Evolutionary conservation across 2,329 filamentous ascomycete species (phyloP), one percentile per base, ranked within the genome.

Genomic region (Fusarium nodosum): DNA sequence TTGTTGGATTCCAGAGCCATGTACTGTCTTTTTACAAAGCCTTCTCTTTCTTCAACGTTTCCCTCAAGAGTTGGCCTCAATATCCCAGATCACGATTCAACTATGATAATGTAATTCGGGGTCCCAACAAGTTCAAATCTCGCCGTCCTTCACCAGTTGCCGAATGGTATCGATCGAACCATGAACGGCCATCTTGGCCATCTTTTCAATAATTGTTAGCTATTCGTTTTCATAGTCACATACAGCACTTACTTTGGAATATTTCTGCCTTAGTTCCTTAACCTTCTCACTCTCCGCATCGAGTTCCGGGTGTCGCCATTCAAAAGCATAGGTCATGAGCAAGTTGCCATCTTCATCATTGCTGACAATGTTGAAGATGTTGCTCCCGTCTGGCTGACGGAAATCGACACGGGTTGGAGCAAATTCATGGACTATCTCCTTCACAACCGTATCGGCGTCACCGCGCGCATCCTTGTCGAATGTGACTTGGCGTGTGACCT

Each of bases 281-380:
- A 69, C 75, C 59, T 74, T 69, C 8, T 71, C 71, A 55, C 74
- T 77, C 8, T 74, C 76, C 34, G 69, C 72, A 15, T 59, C 39
- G 2, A 80, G 66, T 4, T 71, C 72, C 1, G 76, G 70, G 33
- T 79, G 76, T 30, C 72, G 66, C 79, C 78, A 80, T 67, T 76
- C 77, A 54, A 81, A 81, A 6, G 72, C 69, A 45, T 77, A 81
- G 20, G 77, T 81, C 74, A 81, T 69, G 5, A 78, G 30, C 44
- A 80, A 47, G 15, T 76, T 75, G 0, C 73, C 78, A 8, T 73
- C 73, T 3, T 68, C 56, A 0, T 76, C 76, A 8, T 47, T 59
- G 62, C 77, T 78, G 7, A 80, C 70, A 15, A 80, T 64, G 36
- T 81, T 81, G 50, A 74, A 74, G 50, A 79, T 72, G 5, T 71